phyloP scores from a whole-genome alignment of 768 basidiomycete species.

The Collybiopsis confluens region DNA sequence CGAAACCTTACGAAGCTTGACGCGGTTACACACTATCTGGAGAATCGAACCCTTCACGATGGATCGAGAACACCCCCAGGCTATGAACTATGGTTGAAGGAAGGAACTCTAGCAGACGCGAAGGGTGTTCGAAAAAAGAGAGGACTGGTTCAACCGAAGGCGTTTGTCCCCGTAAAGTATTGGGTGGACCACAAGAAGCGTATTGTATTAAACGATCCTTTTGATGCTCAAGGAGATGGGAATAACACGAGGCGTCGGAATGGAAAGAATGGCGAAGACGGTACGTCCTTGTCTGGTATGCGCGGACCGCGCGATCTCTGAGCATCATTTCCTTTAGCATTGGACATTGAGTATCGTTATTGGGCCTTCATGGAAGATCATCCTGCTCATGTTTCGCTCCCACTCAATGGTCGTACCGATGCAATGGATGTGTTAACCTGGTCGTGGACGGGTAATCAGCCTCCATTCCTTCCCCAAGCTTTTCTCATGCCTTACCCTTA shows the following conservation, averaged over 20 bases:
- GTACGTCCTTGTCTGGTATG: slow-evolving; percentile 27
- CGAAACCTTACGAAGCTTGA: slow-evolving; percentile 48
- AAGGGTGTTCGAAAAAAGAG: slow-evolving; percentile 21
- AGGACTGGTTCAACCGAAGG: slow-evolving; percentile 13
- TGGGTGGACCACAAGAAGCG: slow-evolving; percentile 69
- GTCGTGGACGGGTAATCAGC: slow-evolving; percentile 67
- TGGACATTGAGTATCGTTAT: slow-evolving; percentile 75
- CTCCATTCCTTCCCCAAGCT: neutral
- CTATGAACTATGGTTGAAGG: slow-evolving; percentile 62
- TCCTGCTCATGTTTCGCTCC: slow-evolving; percentile 64
- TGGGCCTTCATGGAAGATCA: slow-evolving; percentile 81
- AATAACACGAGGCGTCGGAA: slow-evolving; percentile 18
- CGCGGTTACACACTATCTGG: slow-evolving; percentile 44
- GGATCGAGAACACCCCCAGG: slow-evolving; percentile 14
- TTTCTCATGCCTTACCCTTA: neutral
- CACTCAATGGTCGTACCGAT: slow-evolving; percentile 53
- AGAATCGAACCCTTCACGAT: slow-evolving; percentile 24
- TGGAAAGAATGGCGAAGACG: slow-evolving; percentile 33
- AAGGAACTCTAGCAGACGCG: slow-evolving; percentile 19
- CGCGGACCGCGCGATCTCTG: neutral
- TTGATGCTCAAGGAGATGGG: slow-evolving; percentile 22
- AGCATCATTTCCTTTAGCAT: slow-evolving; percentile 36
- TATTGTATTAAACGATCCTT: slow-evolving; percentile 43
- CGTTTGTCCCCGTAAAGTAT: slow-evolving; percentile 31
- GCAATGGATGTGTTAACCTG: slow-evolving; percentile 76